These are phyloP conservation scores for Ophiosphaerella narmari DNA, from an alignment of 2,329 filamentous ascomycete species.

Conservation along the genomic window DNA sequence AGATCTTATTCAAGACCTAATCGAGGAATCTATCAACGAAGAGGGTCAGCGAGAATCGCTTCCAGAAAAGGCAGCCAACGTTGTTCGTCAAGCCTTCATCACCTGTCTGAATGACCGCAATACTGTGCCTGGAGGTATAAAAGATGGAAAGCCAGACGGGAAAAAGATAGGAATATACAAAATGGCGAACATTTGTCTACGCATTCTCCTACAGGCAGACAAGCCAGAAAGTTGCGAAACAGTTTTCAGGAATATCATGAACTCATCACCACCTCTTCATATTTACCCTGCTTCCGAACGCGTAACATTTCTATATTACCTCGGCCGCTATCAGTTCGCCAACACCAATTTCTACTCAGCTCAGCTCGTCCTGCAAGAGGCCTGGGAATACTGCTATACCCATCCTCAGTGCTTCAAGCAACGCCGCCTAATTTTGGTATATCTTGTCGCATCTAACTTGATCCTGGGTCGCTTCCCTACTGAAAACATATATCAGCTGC, in stretches of 20 bases:
- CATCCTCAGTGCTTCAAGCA: slow-evolving; percentile 62
- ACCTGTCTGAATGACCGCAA: slow-evolving; percentile 84
- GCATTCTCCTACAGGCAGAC: slow-evolving; percentile 84
- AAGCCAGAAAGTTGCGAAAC: slow-evolving; percentile 84
- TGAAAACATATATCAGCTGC: slow-evolving; percentile 65
- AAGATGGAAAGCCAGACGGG: slow-evolving; percentile 72
- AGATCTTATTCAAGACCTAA: slow-evolving; percentile 72
- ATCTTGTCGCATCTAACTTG: slow-evolving; percentile 81
- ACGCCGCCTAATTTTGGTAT: slow-evolving; percentile 78
- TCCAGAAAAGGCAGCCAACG: slow-evolving; percentile 85
- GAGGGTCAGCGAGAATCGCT: slow-evolving; percentile 76
- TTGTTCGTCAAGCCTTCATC: slow-evolving; percentile 87
- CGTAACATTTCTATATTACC: slow-evolving; percentile 92
- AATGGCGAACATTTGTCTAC: slow-evolving; percentile 88
- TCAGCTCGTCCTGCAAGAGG: slow-evolving; percentile 73
- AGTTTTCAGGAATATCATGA: slow-evolving; percentile 85
- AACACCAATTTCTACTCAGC: slow-evolving; percentile 83
- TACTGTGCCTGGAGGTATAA: slow-evolving; percentile 61
- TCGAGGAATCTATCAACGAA: slow-evolving; percentile 56
- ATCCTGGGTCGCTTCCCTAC: slow-evolving; percentile 85
- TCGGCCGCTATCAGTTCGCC: slow-evolving; percentile 86
- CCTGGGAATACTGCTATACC: slow-evolving; percentile 73
- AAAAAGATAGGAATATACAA: slow-evolving; percentile 89
- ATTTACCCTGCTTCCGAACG: slow-evolving; percentile 85
- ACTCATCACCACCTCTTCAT: slow-evolving; percentile 77